Base-by-base conservation (phyloP, 208 protist genomes). In the Leishmania amazonensis region DNA sequence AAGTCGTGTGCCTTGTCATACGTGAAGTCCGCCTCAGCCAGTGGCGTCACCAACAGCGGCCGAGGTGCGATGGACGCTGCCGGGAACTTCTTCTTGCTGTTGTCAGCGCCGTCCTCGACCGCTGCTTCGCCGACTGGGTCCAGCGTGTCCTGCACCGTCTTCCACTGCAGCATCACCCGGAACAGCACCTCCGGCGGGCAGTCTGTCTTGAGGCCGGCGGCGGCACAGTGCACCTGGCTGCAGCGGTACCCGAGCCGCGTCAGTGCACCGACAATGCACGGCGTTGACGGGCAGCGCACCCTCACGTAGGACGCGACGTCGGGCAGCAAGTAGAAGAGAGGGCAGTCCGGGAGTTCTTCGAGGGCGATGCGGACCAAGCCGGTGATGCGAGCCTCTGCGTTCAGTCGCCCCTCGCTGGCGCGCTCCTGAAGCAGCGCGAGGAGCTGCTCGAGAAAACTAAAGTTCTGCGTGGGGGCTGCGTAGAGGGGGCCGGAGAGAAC, bases 401-500 rank as follows among this genome's bases (percentile, higher is more conserved):
- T 94, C 67, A 97, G 81, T 45, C 85, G 79, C 11, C 86, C 83
- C n/a, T 89, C 87, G n/a, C 81, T 81, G 51, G 86, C 86, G 62
- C 95, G 94, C 74, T 90, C 79, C 74, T 97, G 82, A 0, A 98
- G 79, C 76, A 96, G 79, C 35, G 75, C 83, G 4, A 98, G 83
- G 19, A 98, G 83, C 45, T 91, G 64, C 31, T 80, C 76, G 4
- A 99, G 83, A 78, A 97, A 99, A 2, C 88, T 84, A 7, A 13
- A 31, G 75, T 96, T 89, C 81, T 99, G 98, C 3, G 99, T 98
- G 19, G 96, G 89, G 0, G 83, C 95, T 11, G 84, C 88, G 92
- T 98, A 99, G 17, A 99, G 80, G n/a, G 99, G 99, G 11, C 99
- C 99, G 3, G 93, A 97, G 1, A 98, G 62, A 60, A 91, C 89